Evolutionary conservation across 768 basidiomycete species (phyloP).

Genomic region (Tylopilus rubrobrunneus): DNA sequence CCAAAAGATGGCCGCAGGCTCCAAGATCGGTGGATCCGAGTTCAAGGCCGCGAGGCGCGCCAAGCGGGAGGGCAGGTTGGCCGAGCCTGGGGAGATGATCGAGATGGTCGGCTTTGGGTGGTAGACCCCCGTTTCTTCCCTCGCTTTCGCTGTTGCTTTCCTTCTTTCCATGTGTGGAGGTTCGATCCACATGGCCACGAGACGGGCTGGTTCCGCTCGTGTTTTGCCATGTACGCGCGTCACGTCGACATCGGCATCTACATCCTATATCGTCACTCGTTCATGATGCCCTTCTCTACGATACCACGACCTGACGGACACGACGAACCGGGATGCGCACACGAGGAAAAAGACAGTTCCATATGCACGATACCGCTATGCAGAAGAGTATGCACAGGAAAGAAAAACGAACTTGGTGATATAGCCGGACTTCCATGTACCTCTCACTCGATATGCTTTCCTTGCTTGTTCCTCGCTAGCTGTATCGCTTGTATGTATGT

Average conservation of each 20-base stretch:
- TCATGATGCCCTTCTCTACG: background rate
- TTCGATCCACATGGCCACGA: background rate
- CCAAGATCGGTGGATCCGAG: constrained; percentile 25
- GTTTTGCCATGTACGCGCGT: background rate
- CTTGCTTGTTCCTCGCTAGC: background rate
- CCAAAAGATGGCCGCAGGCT: constrained; percentile 19
- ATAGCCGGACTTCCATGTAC: background rate
- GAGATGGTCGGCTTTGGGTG: constrained; percentile 32
- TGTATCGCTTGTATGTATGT: background rate
- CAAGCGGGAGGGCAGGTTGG: constrained; percentile 23
- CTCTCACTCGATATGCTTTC: background rate
- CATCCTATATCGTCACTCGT: background rate
- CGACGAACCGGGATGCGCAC: too few species aligned
- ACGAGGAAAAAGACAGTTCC: background rate
- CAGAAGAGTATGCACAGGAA: background rate
- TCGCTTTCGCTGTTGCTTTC: background rate
- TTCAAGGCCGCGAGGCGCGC: constrained; percentile 29
- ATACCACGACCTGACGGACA: background rate
- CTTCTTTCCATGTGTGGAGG: background rate
- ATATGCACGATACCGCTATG: background rate
- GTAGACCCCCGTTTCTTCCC: background rate
- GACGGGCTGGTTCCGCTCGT: background rate
- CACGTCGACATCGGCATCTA: background rate
- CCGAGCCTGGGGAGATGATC: constrained; percentile 18
- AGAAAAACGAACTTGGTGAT: background rate